phyloP scores from a whole-genome alignment of 331 rosid species.

The Pyrus hybrid region DNA sequence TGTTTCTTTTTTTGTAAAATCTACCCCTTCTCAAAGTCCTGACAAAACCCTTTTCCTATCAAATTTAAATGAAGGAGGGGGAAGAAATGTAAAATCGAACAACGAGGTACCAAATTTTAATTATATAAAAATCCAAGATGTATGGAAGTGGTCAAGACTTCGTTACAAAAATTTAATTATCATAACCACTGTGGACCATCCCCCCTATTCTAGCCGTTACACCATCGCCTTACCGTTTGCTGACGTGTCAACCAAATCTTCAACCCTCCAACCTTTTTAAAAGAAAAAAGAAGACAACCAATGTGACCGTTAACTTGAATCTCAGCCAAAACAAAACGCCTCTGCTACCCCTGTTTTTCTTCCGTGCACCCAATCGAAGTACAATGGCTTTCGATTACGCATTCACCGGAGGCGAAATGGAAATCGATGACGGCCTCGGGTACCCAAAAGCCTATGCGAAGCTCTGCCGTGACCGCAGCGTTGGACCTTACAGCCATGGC shows the following conservation, averaged over 20 bases:
- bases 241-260: constrained; percentile 14
- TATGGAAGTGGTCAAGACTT: background rate
- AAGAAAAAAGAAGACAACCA: background rate
- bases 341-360: constrained; percentile 10
- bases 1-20: no score
- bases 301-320: constrained; percentile 49
- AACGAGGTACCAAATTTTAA: background rate
- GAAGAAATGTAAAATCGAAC: background rate
- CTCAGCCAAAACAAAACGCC: background rate
- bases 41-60: no score
- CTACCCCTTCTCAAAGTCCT: no score
- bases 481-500: constrained; percentile 50
- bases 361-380: background rate
- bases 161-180: background rate
- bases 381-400: constrained; percentile 52
- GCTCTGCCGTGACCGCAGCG: constrained; percentile 57
- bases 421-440: constrained; percentile 60
- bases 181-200: constrained; percentile 16
- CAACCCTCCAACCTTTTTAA: background rate
- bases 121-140: background rate
- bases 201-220: constrained; percentile 36
- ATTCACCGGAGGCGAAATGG: constrained; percentile 54
- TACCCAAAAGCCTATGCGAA: constrained; percentile 67
- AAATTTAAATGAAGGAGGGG: no score
- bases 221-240: constrained; percentile 7